Conservation (phyloP, 2,329 filamentous ascomycete species). For the Eutypa lata region DNA sequence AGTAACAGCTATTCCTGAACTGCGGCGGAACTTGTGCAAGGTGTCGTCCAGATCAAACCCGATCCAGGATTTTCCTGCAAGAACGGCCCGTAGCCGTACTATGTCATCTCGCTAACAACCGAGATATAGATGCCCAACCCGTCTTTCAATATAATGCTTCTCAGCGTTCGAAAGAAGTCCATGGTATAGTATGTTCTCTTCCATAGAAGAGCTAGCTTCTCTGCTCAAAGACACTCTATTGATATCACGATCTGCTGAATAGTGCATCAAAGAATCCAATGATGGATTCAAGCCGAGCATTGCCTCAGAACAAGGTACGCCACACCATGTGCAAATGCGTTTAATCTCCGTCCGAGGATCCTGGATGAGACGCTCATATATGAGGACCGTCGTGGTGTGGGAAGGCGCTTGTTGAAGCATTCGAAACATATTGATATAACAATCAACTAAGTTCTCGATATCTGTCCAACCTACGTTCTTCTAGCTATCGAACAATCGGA, state of each 20-base stretch:
- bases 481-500: not conserved
- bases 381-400: not conserved
- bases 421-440: not conserved
- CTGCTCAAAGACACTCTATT: not conserved
- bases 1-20: constrained; percentile 33
- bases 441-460: not conserved
- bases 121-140: not conserved
- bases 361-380: not conserved
- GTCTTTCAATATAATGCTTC: constrained; percentile 1
- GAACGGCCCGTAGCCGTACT: constrained; percentile 4
- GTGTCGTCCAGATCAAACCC: constrained; percentile 49
- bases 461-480: not conserved
- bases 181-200: too few species aligned
- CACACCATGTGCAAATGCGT: not conserved
- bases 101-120: not conserved
- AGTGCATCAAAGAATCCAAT: not conserved
- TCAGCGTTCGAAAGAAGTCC: not conserved
- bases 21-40: constrained; percentile 42
- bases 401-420: not conserved
- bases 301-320: not conserved
- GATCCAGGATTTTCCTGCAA: constrained; percentile 32
- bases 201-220: not conserved
- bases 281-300: not conserved
- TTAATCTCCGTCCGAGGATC: not conserved
- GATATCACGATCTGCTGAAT: not conserved